A percentile compares a stretch with the other conserved stretches of the same genome.
Evolutionary conservation across 345 rosid genomes (phyloP).

Genomic region (Aquilaria yunnanensis): DNA sequence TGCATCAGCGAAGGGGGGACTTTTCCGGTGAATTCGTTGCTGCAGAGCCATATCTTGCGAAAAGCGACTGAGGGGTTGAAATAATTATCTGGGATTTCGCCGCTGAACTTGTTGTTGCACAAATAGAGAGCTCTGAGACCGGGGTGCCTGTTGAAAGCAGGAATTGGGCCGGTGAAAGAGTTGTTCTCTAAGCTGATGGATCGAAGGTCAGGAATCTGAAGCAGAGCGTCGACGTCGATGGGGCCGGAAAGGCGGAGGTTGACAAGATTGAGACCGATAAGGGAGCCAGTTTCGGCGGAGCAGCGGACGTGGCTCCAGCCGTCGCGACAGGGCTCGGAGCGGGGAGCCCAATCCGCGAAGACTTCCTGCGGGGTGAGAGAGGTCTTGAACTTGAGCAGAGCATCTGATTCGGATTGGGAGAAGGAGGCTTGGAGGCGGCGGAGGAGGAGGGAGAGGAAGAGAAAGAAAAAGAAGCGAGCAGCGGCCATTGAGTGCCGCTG

Average conservation of each 20-base stretch:
- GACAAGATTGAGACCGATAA: conserved; percentile 56
- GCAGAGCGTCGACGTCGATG: conserved; percentile 42
- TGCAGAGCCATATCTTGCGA: conserved; percentile 53
- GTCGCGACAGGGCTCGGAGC: conserved; percentile 46
- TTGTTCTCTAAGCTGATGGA: conserved; percentile 55
- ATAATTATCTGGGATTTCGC: conserved; percentile 41
- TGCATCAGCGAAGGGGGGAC: conserved; percentile 44
- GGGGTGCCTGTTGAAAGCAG: conserved; percentile 45
- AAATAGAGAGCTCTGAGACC: conserved; percentile 42
- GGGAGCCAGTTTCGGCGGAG: conserved; percentile 17
- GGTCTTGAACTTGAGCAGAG: conserved; percentile 39
- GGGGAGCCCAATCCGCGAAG: conserved; percentile 50
- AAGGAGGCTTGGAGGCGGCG: neutral
- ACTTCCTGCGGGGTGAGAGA: conserved; percentile 28
- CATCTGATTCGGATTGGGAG: conserved; percentile 28
- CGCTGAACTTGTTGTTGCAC: conserved; percentile 52
- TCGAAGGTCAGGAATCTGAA: conserved; percentile 32
- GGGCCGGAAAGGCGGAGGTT: conserved; percentile 48
- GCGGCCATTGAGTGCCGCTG: conserved; percentile 39
- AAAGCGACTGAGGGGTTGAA: conserved; percentile 44
- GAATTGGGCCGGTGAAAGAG: conserved; percentile 54
- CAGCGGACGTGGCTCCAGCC: conserved; percentile 65
- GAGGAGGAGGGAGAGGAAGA: conserved; percentile 7
- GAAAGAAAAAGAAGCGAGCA: conserved; percentile 21
- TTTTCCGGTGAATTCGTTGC: conserved; percentile 47